Conservation (phyloP, 2,329 filamentous ascomycete species). For the Teratosphaeria epicoccoides region DNA sequence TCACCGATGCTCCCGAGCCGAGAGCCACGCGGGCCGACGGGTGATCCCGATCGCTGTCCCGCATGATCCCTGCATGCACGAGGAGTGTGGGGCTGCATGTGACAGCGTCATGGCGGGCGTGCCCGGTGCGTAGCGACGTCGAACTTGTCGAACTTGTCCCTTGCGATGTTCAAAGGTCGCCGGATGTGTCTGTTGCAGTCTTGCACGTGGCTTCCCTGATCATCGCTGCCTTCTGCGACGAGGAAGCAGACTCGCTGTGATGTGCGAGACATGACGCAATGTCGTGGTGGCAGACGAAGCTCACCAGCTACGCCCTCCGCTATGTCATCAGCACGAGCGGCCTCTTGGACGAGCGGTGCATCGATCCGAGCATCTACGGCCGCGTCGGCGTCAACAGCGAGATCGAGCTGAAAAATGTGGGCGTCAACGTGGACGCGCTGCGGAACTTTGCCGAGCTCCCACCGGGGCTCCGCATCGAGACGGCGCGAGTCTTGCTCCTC, state of each 20-base stretch:
- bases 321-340: slow-evolving; percentile 60
- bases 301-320: slow-evolving; percentile 54
- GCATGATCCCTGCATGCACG: too few species aligned
- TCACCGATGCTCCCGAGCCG: too few species aligned
- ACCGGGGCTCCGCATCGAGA: slow-evolving; percentile 56
- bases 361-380: slow-evolving; percentile 78
- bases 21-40: neutral
- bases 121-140: too few species aligned
- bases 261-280: slow-evolving; percentile 7
- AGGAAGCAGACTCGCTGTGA: neutral
- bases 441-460: slow-evolving; percentile 49
- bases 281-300: slow-evolving; percentile 64
- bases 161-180: too few species aligned
- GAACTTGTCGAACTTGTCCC: too few species aligned
- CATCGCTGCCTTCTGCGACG: neutral
- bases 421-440: slow-evolving; percentile 55
- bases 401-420: slow-evolving; percentile 79
- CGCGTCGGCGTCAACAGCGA: slow-evolving; percentile 71
- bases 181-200: too few species aligned
- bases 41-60: too few species aligned
- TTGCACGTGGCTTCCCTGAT: too few species aligned
- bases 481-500: slow-evolving; percentile 64
- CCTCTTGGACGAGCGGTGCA: slow-evolving; percentile 73
- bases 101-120: neutral
- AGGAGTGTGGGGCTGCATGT: neutral